Evolutionary conservation across 2,329 filamentous ascomycete genomes (phyloP), one percentile per base, ranked within the genome.

Genomic region (Exophiala mesophila): DNA sequence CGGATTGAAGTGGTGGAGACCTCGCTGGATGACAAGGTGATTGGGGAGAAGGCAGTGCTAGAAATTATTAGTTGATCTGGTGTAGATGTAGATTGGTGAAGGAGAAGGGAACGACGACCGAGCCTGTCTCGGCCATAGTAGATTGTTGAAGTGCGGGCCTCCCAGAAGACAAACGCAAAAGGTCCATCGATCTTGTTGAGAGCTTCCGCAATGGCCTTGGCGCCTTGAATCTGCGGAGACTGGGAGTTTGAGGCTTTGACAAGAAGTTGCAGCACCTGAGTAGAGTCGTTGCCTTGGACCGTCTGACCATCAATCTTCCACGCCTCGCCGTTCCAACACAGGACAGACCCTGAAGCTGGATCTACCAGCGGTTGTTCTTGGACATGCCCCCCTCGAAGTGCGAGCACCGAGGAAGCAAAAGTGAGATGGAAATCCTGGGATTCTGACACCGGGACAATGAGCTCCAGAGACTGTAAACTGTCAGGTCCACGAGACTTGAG

Each of bases 251-350:
- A 52, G 55, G 74, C 69, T 44, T 66, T 56, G 15, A 73, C 57
- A 35, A 95, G 70, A 26, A 76, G 58, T 23, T 71, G 58, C 57
- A 90, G 81, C 13, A 97, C 70, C 5, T 69, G 66, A 56, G 83
- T 74, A 3, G 85, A 85, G 64, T 98, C 92, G 59, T 95, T 96
- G 44, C 80, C 85, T 24, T 57, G 47, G 4, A 95, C 70, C 1
- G 62, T 56, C 7, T 73, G 55, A 23, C 72, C 73, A 6, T 64
- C 66, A 36, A 94, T 73, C 44, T 76, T 82, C 92, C 92, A 98
- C 1, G 88, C 90, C 62, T 98, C 92, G 31, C 92, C 92, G 59
- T 98, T 98, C 92, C 92, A 98, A 72, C 90, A 96, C 2, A 98
- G 72, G 1, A 86, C 70, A 1, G 83, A 87, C 3, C 73, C 72